Conservation (phyloP, 2,329 filamentous ascomycete species). For the Orbilia quercus region DNA sequence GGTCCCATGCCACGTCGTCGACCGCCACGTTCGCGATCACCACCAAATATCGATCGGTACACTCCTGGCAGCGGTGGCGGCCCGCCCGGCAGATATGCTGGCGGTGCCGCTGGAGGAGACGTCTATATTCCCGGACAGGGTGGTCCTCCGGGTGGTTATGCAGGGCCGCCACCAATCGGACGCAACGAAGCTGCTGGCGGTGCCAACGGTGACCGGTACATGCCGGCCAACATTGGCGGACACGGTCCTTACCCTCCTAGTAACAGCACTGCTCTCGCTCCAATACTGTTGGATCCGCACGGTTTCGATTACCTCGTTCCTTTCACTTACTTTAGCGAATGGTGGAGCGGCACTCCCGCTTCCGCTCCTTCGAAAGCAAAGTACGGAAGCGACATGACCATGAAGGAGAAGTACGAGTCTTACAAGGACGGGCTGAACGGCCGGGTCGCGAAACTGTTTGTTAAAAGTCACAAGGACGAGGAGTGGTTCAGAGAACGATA, state of each 20-base stretch:
- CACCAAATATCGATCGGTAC: conserved; percentile 82
- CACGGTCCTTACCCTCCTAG: conserved; percentile 21
- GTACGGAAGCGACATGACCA: conserved; percentile 48
- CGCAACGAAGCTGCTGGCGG: conserved; percentile 31
- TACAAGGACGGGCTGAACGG: conserved; percentile 77
- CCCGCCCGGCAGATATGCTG: conserved; percentile 57
- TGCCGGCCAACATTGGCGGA: conserved; percentile 58
- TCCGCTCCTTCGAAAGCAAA: conserved; percentile 56
- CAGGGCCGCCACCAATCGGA: conserved; percentile 29
- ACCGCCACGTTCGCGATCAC: conserved; percentile 64
- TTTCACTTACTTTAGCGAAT: conserved; percentile 60
- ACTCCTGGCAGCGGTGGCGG: conserved; percentile 72
- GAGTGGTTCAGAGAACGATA: conserved; percentile 99
- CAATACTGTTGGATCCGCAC: conserved; percentile 58
- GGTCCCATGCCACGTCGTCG: conserved; percentile 57
- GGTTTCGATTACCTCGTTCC: conserved; percentile 60
- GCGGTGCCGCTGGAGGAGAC: conserved; percentile 35
- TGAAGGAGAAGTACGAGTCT: conserved; percentile 67
- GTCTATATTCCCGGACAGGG: conserved; percentile 56
- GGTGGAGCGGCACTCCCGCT: conserved; percentile 58
- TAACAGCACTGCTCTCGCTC: conserved; percentile 36
- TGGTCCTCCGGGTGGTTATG: conserved; percentile 36
- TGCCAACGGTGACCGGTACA: conserved; percentile 58
- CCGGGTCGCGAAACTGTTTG: conserved; percentile 88
- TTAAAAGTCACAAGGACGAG: conserved; percentile 90